Percentiles rank a stretch among this genome's conserved stretches.
These are phyloP conservation scores for Yamadazyma scolyti DNA, from an alignment of 805 yeast species.

Conservation along the genomic window DNA sequence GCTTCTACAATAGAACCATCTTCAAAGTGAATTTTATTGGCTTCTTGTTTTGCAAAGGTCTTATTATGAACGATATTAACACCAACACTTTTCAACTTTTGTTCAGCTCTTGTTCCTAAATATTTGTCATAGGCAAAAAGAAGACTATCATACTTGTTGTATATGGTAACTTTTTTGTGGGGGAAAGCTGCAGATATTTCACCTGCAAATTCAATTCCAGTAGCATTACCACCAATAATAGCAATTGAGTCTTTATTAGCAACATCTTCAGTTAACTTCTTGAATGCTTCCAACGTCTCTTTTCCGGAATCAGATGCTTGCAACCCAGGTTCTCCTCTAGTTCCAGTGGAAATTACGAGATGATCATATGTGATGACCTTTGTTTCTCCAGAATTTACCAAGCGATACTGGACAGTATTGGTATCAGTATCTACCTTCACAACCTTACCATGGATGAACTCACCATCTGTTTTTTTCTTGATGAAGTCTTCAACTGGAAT, in stretches of 20 bases:
- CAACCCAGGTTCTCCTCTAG: conserved; percentile 20
- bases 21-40: conserved; percentile 6
- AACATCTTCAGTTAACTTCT: conserved; percentile 13
- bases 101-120: conserved; percentile 10
- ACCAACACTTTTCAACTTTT: conserved; percentile 12
- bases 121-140: conserved; percentile 13
- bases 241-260: conserved; percentile 22
- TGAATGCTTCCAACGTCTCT: conserved; percentile 13
- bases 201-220: conserved; percentile 35
- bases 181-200: conserved; percentile 22
- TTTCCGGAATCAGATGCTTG: conserved; percentile 20
- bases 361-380: conserved; percentile 20
- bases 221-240: conserved; percentile 32
- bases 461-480: conserved; percentile 10
- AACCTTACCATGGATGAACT: conserved; percentile 21
- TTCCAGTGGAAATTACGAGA: conserved; percentile 31
- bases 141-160: conserved; percentile 19
- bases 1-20: conserved; percentile 15
- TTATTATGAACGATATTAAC: conserved; percentile 17
- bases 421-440: conserved; percentile 20
- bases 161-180: conserved; percentile 18
- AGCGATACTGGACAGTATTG: conserved; percentile 13
- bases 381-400: conserved; percentile 1
- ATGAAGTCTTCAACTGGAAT: conserved; percentile 18
- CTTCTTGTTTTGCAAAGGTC: conserved; percentile 1